Evolutionary conservation across 441 rosid genomes (phyloP).

Genomic region (Jatropha multifida): DNA sequence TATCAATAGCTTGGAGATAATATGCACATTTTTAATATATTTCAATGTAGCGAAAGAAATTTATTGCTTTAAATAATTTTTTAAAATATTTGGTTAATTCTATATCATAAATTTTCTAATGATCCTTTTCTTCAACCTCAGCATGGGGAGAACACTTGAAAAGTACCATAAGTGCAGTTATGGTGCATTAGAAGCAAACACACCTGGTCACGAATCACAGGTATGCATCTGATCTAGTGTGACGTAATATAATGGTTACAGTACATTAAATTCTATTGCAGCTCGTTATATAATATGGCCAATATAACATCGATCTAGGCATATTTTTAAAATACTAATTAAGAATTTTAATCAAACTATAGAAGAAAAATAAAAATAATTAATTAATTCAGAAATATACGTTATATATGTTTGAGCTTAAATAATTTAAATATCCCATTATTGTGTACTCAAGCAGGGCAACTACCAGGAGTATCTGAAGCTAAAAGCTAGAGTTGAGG

Average conservation of each 20-base stretch:
- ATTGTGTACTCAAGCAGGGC: slow-evolving; percentile 25
- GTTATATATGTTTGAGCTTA: neutral
- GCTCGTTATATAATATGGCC: no score
- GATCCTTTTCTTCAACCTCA: neutral
- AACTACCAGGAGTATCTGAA: slow-evolving; percentile 58
- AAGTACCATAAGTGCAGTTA: slow-evolving; percentile 55
- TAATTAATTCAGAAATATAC: neutral
- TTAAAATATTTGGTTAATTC: no score
- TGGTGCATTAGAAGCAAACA: slow-evolving; percentile 38
- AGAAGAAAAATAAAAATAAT: no score
- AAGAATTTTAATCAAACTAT: no score
- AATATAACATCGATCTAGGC: no score
- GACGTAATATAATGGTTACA: no score
- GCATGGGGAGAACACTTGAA: slow-evolving; percentile 57
- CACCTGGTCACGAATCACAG: slow-evolving; percentile 38
- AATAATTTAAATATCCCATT: neutral
- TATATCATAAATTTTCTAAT: neutral
- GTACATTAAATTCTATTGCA: no score
- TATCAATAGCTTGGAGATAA: no score
- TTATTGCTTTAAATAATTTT: no score
- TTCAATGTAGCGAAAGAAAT: no score
- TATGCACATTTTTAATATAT: no score
- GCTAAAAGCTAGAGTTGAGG: slow-evolving; percentile 52
- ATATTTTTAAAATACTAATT: no score
- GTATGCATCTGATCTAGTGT: slow-evolving; percentile 15